Evolutionary conservation across 768 basidiomycete species (phyloP).

Genomic region (Rickenella mellea): DNA sequence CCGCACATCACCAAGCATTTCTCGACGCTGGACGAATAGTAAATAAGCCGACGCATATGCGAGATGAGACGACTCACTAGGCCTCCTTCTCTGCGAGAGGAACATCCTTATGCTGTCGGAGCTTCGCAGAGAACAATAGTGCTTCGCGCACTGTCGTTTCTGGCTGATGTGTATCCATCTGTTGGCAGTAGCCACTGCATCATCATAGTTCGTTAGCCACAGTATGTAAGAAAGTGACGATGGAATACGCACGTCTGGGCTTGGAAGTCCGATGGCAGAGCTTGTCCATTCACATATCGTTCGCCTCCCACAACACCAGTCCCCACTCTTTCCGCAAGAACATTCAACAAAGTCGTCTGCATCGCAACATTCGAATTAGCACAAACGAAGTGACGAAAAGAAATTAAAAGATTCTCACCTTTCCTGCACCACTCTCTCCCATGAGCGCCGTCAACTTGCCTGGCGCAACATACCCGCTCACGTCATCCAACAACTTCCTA

Average conservation of each 20-base stretch:
- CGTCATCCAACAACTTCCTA: slow-evolving; percentile 51
- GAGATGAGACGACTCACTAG: slow-evolving; percentile 40
- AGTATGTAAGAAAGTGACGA: slow-evolving; percentile 14
- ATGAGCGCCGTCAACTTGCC: slow-evolving; percentile 41
- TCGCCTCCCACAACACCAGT: slow-evolving; percentile 31
- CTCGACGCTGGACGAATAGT: slow-evolving; percentile 30
- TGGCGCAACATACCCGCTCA: slow-evolving; percentile 74
- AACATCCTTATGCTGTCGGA: slow-evolving; percentile 65
- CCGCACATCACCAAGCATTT: slow-evolving; percentile 57
- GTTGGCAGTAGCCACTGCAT: slow-evolving; percentile 73
- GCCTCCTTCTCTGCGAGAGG: slow-evolving; percentile 64
- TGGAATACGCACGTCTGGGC: slow-evolving; percentile 42
- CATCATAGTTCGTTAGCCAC: slow-evolving; percentile 8
- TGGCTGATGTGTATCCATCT: slow-evolving; percentile 72
- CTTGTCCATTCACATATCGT: slow-evolving; percentile 34
- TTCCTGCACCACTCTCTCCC: slow-evolving; percentile 32
- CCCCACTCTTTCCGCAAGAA: slow-evolving; percentile 28
- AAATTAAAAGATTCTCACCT: slow-evolving; percentile 27
- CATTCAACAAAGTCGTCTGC: slow-evolving; percentile 39
- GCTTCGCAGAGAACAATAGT: slow-evolving; percentile 65
- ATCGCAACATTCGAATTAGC: not conserved
- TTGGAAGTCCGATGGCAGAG: slow-evolving; percentile 38
- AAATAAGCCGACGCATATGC: not conserved
- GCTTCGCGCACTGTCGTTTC: slow-evolving; percentile 76
- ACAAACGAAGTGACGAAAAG: slow-evolving; percentile 18